phyloP scores from a whole-genome alignment of 2,329 filamentous ascomycete genomes.

The Fusarium sp. region DNA sequence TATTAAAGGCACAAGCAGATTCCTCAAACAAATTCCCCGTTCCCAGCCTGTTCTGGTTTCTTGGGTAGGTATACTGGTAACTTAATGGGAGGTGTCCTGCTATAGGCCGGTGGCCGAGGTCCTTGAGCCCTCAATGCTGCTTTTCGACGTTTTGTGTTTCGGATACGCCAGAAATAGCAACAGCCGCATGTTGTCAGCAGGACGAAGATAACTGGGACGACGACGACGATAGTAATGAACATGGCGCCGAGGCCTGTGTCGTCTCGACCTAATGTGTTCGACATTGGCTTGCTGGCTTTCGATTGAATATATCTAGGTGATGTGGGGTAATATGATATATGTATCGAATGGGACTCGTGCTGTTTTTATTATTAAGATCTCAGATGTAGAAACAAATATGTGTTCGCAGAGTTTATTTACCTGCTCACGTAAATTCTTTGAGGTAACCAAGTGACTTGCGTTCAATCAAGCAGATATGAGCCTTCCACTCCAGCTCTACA shows the following conservation, averaged over 20 bases:
- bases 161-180: background rate
- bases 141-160: background rate
- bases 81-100: background rate
- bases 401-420: background rate
- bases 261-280: background rate
- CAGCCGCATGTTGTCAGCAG: background rate
- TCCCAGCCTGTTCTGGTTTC: background rate
- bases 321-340: too few relatives aligned
- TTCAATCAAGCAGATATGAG: too few relatives aligned
- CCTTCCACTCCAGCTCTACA: too few relatives aligned
- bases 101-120: background rate
- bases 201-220: background rate
- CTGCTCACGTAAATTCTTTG: background rate
- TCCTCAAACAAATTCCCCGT: background rate
- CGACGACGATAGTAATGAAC: background rate
- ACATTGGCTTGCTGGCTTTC: background rate
- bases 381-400: too few relatives aligned
- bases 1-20: background rate
- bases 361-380: too few relatives aligned
- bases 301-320: background rate
- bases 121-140: background rate
- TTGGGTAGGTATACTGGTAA: background rate
- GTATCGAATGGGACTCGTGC: too few relatives aligned
- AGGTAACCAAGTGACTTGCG: background rate
- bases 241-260: background rate